Evolutionary conservation across 768 basidiomycete species (phyloP).

Genomic region (Trametes coccinea): DNA sequence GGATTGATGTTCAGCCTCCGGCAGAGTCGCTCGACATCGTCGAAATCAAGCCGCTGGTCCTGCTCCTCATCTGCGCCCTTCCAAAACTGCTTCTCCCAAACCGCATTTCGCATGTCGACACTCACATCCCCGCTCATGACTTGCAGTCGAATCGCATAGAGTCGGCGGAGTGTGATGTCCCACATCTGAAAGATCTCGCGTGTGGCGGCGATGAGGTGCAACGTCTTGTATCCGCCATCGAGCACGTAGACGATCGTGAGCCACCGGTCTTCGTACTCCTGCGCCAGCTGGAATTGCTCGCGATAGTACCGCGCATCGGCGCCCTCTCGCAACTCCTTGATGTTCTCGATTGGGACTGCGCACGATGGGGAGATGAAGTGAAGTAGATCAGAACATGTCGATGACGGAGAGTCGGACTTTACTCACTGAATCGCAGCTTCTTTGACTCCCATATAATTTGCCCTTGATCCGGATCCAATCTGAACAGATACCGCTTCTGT

Average conservation of each 20-base stretch:
- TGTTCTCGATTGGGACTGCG: conserved; percentile 80
- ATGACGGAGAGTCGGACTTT: not conserved
- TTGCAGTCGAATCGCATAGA: conserved; percentile 65
- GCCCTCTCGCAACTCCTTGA: conserved; percentile 83
- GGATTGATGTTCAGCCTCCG: conserved; percentile 67
- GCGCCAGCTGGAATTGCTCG: conserved; percentile 63
- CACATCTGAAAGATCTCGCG: conserved; percentile 61
- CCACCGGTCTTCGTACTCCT: conserved; percentile 70
- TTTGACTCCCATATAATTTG: conserved; percentile 80
- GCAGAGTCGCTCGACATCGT: conserved; percentile 72
- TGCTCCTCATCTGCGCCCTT: conserved; percentile 61
- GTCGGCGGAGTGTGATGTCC: conserved; percentile 61
- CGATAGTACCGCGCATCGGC: conserved; percentile 70
- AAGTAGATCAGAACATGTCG: not conserved
- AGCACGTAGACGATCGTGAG: conserved; percentile 83
- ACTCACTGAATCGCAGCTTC: conserved; percentile 63
- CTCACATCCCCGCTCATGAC: conserved; percentile 70
- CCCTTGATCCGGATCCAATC: conserved; percentile 77
- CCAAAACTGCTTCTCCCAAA: conserved; percentile 87
- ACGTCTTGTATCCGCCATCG: conserved; percentile 77
- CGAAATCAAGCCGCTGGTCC: conserved; percentile 66
- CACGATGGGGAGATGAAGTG: not conserved
- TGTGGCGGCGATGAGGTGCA: conserved; percentile 79
- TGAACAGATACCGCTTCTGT: conserved; percentile 68
- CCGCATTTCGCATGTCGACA: conserved; percentile 58